Percentiles rank a stretch among this genome's conserved stretches.
Conservation (phyloP, 2,329 filamentous ascomycete genomes). For the Beauveria rudraprayagi region DNA sequence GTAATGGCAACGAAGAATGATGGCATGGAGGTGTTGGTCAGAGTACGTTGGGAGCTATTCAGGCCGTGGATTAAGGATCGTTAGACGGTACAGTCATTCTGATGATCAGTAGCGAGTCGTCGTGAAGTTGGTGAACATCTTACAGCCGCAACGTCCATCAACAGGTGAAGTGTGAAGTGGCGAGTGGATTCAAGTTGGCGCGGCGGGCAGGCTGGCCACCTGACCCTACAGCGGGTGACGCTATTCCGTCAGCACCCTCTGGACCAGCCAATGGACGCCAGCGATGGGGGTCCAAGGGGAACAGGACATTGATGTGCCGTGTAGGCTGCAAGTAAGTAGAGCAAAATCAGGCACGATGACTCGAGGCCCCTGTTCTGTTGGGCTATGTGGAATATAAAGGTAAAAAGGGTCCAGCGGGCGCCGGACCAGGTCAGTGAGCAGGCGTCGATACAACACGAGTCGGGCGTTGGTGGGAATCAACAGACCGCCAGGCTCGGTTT, state of each 20-base stretch:
- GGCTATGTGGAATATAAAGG: not conserved
- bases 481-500: not conserved
- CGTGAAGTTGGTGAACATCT: too few species aligned
- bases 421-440: not conserved
- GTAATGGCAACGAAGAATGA: not conserved
- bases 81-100: too few species aligned
- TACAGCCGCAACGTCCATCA: too few species aligned
- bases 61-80: not conserved
- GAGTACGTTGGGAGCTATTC: not conserved
- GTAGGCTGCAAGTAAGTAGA: not conserved
- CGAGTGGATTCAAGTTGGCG: not conserved
- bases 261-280: not conserved
- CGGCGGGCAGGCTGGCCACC: not conserved
- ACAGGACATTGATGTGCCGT: not conserved
- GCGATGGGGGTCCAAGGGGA: not conserved
- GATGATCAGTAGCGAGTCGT: too few species aligned
- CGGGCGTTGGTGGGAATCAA: not conserved
- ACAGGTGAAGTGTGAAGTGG: too few species aligned
- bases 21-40: not conserved
- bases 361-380: not conserved
- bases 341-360: not conserved
- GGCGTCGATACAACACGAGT: not conserved
- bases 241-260: conserved; percentile 2
- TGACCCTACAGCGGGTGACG: conserved; percentile 5
- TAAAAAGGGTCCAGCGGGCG: not conserved